Conservation (phyloP, 2,329 filamentous ascomycete genomes). For the Xylaria sp. region DNA sequence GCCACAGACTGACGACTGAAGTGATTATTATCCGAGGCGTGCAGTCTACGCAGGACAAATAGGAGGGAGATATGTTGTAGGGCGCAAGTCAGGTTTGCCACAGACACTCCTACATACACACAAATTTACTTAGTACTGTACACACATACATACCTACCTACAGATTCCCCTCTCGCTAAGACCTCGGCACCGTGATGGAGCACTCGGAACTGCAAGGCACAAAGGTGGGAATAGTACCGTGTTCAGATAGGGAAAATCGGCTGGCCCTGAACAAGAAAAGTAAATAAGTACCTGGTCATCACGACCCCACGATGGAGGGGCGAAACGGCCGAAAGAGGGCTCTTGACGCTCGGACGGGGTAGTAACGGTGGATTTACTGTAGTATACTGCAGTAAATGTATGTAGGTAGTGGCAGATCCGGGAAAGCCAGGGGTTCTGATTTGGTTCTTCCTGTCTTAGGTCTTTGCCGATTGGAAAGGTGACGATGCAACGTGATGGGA, state of each 20-base stretch:
- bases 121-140: not conserved
- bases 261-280: not conserved
- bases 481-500: conserved; percentile 21
- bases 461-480: conserved; percentile 29
- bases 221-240: not conserved
- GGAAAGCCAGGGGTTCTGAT: conserved; percentile 18
- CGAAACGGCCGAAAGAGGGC: conserved; percentile 6
- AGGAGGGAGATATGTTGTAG: not conserved
- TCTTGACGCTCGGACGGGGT: conserved; percentile 21
- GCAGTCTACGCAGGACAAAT: not conserved
- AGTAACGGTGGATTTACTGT: conserved; percentile 4
- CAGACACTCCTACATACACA: not conserved
- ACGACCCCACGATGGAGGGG: conserved; percentile 11
- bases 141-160: not conserved
- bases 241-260: not conserved
- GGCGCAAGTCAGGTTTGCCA: conserved; percentile 19
- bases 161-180: not conserved
- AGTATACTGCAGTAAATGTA: not conserved
- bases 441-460: conserved; percentile 15
- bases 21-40: conserved; percentile 8
- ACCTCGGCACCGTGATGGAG: conserved; percentile 9
- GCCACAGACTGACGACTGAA: conserved; percentile 7
- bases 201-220: conserved; percentile 4
- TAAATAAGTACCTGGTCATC: not conserved
- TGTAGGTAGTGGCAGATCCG: conserved; percentile 14